Conservation (phyloP, 1,284 basidiomycete species). For the Dichomitus squalens region DNA sequence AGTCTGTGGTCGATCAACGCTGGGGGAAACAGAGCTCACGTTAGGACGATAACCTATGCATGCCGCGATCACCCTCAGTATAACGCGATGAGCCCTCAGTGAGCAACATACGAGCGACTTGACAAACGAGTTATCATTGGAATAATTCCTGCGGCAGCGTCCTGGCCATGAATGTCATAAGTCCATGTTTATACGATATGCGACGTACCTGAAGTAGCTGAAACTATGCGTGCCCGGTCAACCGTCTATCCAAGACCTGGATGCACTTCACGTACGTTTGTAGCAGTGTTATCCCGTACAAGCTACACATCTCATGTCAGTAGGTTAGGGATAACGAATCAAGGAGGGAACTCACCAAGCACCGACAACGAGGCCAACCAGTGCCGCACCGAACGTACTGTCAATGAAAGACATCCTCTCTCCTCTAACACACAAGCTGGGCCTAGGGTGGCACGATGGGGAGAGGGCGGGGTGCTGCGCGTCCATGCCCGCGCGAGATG, state of each 20-base stretch:
- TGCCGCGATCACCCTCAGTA: neutral
- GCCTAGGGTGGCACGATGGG: neutral
- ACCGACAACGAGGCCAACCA: conserved; percentile 30
- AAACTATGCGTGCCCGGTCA: conserved; percentile 12
- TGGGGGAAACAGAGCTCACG: conserved; percentile 10
- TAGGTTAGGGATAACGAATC: neutral
- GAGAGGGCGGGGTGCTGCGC: conserved; percentile 1
- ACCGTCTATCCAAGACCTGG: neutral
- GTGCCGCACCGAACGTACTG: conserved; percentile 31
- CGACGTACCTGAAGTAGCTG: conserved; percentile 25
- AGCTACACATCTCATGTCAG: conserved; percentile 14
- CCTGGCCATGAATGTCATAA: neutral
- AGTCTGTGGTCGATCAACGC: neutral
- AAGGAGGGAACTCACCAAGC: conserved; percentile 25
- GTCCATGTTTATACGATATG: neutral
- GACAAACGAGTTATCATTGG: conserved; percentile 20
- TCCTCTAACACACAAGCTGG: neutral
- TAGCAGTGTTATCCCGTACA: conserved; percentile 32
- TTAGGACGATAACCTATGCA: conserved; percentile 23
- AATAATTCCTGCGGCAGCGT: conserved; percentile 22
- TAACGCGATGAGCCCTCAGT: neutral
- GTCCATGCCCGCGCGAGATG: neutral
- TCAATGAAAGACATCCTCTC: conserved; percentile 21
- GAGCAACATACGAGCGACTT: conserved; percentile 25
- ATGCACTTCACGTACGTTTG: conserved; percentile 26